Evolutionary conservation across 129 eudicot genomes (phyloP).

Genomic region (Deinandra increscens): DNA sequence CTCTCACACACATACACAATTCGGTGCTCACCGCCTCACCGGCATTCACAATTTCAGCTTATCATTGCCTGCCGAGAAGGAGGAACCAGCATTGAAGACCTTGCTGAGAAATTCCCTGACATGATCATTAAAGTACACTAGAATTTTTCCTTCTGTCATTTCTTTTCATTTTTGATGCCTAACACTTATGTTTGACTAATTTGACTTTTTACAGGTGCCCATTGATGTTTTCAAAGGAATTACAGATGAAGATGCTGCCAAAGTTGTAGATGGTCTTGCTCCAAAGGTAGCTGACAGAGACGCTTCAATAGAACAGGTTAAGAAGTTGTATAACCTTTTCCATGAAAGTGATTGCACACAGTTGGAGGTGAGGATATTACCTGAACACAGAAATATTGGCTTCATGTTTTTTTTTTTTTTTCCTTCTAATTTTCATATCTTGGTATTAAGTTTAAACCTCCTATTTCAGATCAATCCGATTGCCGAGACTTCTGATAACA

Average conservation of each 20-base stretch:
- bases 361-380: conserved; percentile 61
- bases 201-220: conserved; percentile 55
- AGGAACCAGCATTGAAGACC: conserved; percentile 99
- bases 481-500: conserved; percentile 91
- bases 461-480: conserved; percentile 81
- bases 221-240: conserved; percentile 89
- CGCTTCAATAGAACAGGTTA: conserved; percentile 92
- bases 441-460: conserved; percentile 14
- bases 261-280: conserved; percentile 96
- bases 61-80: conserved; percentile 90
- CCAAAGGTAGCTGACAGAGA: conserved; percentile 77
- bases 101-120: conserved; percentile 74
- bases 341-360: conserved; percentile 84
- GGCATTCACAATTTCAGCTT: conserved; percentile 47
- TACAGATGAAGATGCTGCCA: conserved; percentile 96
- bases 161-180: conserved; percentile 6
- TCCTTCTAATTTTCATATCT: not conserved
- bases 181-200: conserved; percentile 14
- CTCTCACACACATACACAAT: conserved; percentile 3
- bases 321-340: conserved; percentile 89
- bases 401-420: not conserved
- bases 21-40: conserved; percentile 19
- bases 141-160: not conserved
- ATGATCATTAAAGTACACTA: conserved; percentile 74
- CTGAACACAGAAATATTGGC: conserved; percentile 6